Conservation (phyloP, 2,329 filamentous ascomycete genomes). For the Leptographium galeiforme region DNA sequence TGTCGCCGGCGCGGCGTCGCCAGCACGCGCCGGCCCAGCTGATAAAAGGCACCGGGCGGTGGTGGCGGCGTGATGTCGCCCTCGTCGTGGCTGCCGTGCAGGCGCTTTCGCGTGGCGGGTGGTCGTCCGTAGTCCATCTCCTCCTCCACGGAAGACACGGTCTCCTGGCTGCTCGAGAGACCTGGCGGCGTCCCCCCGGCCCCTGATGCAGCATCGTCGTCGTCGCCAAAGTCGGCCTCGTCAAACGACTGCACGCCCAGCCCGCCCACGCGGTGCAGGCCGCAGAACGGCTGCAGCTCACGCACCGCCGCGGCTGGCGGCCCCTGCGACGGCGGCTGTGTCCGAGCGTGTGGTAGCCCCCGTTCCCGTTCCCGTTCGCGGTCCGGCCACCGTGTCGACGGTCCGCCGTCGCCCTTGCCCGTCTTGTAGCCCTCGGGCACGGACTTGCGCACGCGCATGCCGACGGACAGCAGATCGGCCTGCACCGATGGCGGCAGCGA, state of each 20-base stretch:
- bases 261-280: conserved; percentile 63
- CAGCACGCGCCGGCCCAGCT: conserved; percentile 28
- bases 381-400: neutral
- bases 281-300: conserved; percentile 71
- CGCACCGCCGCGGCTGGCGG: conserved; percentile 14
- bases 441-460: conserved; percentile 88
- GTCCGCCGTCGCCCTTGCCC: conserved; percentile 31
- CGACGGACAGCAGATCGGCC: conserved; percentile 75
- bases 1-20: conserved; percentile 28
- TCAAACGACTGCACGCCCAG: conserved; percentile 41
- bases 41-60: conserved; percentile 17
- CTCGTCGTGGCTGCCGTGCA: neutral
- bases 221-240: conserved; percentile 7
- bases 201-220: conserved; percentile 6
- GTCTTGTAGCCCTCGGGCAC: conserved; percentile 93
- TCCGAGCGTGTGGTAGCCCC: neutral
- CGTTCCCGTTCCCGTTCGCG: neutral
- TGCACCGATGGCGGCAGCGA: conserved; percentile 57
- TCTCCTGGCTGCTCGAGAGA: conserved; percentile 43
- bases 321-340: neutral
- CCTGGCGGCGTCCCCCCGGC: conserved; percentile 20
- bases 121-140: neutral
- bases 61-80: conserved; percentile 16
- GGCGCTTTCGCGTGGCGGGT: conserved; percentile 8
- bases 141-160: conserved; percentile 19